phyloP scores from a whole-genome alignment of 495 filamentous ascomycete species.

The Mytilinidion resinicola region DNA sequence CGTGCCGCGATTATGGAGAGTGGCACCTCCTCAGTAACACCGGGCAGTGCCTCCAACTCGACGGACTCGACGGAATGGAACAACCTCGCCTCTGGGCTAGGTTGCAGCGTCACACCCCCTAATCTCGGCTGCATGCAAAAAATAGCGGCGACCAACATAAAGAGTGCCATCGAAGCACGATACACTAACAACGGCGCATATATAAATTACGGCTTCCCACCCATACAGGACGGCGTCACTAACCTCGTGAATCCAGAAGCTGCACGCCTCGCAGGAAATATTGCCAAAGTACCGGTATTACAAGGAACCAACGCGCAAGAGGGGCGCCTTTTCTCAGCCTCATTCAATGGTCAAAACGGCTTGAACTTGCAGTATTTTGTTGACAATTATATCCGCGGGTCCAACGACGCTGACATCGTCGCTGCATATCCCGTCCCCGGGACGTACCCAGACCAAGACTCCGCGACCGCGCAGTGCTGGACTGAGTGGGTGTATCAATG shows the following conservation, averaged over 20 bases:
- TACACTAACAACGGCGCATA: not conserved
- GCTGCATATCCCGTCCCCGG: not conserved
- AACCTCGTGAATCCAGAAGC: not conserved
- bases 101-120: no score
- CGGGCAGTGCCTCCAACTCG: not conserved
- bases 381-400: no score
- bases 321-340: not conserved
- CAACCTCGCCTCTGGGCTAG: not conserved
- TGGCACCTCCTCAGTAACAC: not conserved
- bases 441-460: not conserved
- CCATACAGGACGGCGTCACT: not conserved
- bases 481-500: not conserved
- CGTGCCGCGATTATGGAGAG: not conserved
- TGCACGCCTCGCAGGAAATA: not conserved
- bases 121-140: not conserved
- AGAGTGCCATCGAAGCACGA: not conserved
- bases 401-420: not conserved
- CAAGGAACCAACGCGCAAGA: not conserved
- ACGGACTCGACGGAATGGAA: no score
- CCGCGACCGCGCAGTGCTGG: not conserved
- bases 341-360: no score
- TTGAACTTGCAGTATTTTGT: not conserved
- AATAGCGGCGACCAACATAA: not conserved
- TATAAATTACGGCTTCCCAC: no score
- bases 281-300: not conserved